Evolutionary conservation across 2,329 filamentous ascomycete genomes (phyloP).

Genomic region (Domatiomyces catenatus): DNA sequence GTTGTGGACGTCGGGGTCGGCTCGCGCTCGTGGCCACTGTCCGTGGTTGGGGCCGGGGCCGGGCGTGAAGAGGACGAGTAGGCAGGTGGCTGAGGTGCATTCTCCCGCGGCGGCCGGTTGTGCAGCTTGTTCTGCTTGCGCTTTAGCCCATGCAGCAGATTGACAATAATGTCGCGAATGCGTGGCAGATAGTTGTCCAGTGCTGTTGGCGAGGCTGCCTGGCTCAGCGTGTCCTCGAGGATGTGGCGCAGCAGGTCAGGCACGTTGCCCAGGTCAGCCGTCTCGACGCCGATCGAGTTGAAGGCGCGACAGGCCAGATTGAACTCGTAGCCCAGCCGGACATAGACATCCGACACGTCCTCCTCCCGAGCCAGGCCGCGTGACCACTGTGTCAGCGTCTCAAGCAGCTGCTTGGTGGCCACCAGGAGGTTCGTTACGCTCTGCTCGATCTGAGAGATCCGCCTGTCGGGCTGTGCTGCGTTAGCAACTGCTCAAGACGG

Average conservation of each 20-base stretch:
- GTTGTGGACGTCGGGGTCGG: neutral
- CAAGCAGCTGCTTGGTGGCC: constrained; percentile 91
- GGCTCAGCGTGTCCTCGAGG: constrained; percentile 86
- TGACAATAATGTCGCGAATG: constrained; percentile 98
- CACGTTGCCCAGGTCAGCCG: constrained; percentile 82
- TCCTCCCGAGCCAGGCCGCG: constrained; percentile 79
- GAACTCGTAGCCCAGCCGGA: constrained; percentile 94
- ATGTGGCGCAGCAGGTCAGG: constrained; percentile 81
- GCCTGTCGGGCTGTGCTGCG: constrained; percentile 44
- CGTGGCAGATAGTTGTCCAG: constrained; percentile 84
- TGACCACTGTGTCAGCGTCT: constrained; percentile 96
- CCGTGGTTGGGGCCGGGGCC: no score
- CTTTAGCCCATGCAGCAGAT: constrained; percentile 86
- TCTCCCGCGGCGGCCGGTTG: constrained; percentile 20
- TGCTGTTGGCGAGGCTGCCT: constrained; percentile 86
- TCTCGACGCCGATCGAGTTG: constrained; percentile 91
- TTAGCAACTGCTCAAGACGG: constrained; percentile 1
- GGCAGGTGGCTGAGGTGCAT: neutral
- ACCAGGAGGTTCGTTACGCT: constrained; percentile 95
- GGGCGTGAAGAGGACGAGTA: neutral
- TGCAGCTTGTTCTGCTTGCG: constrained; percentile 84
- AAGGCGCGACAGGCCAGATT: constrained; percentile 97
- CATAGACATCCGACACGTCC: constrained; percentile 95
- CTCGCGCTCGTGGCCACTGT: neutral
- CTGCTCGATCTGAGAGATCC: constrained; percentile 95